Evolutionary conservation across 179 eudicot genomes (phyloP).

Genomic region (Nepenthes alata): DNA sequence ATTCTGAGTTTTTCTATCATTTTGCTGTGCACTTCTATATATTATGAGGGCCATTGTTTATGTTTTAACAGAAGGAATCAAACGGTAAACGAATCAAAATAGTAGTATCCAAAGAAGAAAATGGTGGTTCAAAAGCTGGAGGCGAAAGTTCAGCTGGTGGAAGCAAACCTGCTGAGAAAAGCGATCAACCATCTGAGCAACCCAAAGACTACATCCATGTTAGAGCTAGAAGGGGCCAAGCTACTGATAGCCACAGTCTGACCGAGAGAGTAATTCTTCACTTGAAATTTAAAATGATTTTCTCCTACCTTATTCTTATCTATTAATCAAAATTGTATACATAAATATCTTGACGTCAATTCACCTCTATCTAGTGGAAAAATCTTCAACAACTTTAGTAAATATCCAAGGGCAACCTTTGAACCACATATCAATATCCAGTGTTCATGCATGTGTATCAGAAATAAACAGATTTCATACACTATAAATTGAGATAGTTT

Average conservation of each 20-base stretch:
- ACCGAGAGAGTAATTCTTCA: slow-evolving; percentile 71
- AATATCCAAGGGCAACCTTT: too few species aligned
- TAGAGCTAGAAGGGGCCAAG: slow-evolving; percentile 97
- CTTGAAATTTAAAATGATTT: neutral
- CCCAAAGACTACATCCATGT: slow-evolving; percentile 94
- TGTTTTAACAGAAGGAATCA: slow-evolving; percentile 32
- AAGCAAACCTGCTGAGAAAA: slow-evolving; percentile 37
- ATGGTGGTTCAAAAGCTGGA: slow-evolving; percentile 38
- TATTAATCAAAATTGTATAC: too few species aligned
- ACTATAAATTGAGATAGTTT: too few species aligned
- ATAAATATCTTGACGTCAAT: too few species aligned
- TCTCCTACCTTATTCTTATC: neutral
- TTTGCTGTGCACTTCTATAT: neutral
- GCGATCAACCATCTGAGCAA: slow-evolving; percentile 36
- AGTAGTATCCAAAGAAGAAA: slow-evolving; percentile 38
- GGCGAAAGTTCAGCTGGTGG: slow-evolving; percentile 47
- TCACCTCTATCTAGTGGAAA: too few species aligned
- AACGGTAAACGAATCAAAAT: slow-evolving; percentile 47
- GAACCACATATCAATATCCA: too few species aligned
- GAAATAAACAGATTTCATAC: too few species aligned
- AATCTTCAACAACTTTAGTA: too few species aligned
- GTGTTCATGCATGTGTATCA: too few species aligned
- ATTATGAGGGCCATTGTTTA: neutral
- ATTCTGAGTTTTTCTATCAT: neutral
- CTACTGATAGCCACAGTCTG: slow-evolving; percentile 96